Conservation (phyloP, 495 filamentous ascomycete genomes). For the Pseudotulostoma volvatum region DNA sequence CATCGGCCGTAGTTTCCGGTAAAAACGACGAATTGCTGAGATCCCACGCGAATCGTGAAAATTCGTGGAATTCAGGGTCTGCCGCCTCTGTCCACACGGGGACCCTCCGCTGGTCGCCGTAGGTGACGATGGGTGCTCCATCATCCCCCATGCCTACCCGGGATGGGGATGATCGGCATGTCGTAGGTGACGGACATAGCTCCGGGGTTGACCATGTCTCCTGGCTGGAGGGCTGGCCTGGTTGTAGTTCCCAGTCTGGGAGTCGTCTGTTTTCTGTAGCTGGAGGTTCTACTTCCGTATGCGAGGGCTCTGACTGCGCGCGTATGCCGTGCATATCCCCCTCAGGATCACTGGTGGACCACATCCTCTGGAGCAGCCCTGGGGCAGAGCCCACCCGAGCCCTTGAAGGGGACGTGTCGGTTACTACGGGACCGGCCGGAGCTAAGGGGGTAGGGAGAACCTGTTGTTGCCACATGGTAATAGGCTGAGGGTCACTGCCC, state of each 20-base stretch:
- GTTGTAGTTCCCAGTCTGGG: neutral
- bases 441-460: constrained; percentile 7
- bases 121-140: no score
- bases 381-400: neutral
- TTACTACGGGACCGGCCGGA: constrained; percentile 12
- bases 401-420: neutral
- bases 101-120: neutral
- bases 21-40: neutral
- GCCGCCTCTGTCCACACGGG: neutral
- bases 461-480: constrained; percentile 19
- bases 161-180: neutral
- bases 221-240: no score
- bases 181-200: neutral
- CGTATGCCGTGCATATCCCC: neutral
- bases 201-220: neutral
- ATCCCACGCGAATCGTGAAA: neutral
- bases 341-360: no score
- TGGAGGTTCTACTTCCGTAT: neutral
- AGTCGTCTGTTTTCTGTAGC: no score
- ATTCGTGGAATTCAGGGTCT: neutral
- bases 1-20: neutral
- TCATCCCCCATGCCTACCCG: no score
- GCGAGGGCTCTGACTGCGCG: neutral
- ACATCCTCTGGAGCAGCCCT: no score
- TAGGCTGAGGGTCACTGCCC: constrained; percentile 11